These are phyloP conservation scores for Wickerhamomyces alni DNA, from an alignment of 805 yeast genomes.

Conservation along the genomic window DNA sequence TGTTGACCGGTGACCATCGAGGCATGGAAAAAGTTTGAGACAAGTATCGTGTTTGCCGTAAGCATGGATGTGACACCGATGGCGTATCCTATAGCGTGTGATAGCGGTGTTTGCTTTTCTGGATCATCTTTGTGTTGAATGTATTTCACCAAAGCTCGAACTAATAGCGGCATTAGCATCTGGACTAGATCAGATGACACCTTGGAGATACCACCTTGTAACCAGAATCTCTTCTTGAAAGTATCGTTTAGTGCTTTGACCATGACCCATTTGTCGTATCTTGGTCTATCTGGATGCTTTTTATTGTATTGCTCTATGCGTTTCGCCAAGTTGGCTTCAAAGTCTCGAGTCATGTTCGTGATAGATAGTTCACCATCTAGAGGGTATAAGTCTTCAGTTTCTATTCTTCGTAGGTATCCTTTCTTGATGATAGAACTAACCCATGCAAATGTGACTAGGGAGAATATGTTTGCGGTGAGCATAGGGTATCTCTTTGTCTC, in stretches of 20 bases:
- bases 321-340: slow-evolving; percentile 25
- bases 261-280: slow-evolving; percentile 20
- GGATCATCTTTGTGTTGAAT: slow-evolving; percentile 45
- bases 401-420: slow-evolving; percentile 61
- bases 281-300: slow-evolving; percentile 21
- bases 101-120: slow-evolving; percentile 32
- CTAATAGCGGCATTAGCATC: slow-evolving; percentile 61
- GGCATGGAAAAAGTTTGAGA: slow-evolving; percentile 60
- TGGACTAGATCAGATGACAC: slow-evolving; percentile 26
- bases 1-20: slow-evolving; percentile 65
- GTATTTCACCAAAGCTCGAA: slow-evolving; percentile 57
- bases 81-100: slow-evolving; percentile 71
- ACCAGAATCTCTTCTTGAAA: slow-evolving; percentile 28
- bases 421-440: slow-evolving; percentile 17
- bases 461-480: slow-evolving; percentile 13
- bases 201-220: slow-evolving; percentile 23
- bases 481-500: slow-evolving; percentile 14
- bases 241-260: slow-evolving; percentile 31
- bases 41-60: slow-evolving; percentile 37
- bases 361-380: slow-evolving; percentile 32
- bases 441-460: slow-evolving; percentile 18
- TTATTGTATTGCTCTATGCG: slow-evolving; percentile 20
- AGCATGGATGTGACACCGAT: slow-evolving; percentile 61
- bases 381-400: slow-evolving; percentile 47
- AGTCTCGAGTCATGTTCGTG: slow-evolving; percentile 29